Conservation (phyloP, 1,284 basidiomycete genomes). For the Kwoniella shivajii region DNA sequence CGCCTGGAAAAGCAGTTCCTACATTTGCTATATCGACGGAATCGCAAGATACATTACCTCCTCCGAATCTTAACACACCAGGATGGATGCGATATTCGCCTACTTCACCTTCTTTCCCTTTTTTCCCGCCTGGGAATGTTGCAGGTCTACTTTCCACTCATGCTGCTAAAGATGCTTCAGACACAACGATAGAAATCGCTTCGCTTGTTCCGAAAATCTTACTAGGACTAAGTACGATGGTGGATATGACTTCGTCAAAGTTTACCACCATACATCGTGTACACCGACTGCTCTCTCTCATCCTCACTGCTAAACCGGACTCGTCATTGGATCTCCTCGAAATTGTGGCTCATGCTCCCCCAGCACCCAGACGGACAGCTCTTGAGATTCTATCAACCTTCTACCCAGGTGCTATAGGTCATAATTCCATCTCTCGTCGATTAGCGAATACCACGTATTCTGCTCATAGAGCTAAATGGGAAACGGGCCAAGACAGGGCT, state of each 20-base stretch:
- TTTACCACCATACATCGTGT: slow-evolving; percentile 59
- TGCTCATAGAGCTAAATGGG: slow-evolving; percentile 36
- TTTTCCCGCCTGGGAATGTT: slow-evolving; percentile 20
- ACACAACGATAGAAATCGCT: slow-evolving; percentile 21
- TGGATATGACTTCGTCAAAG: slow-evolving; percentile 28
- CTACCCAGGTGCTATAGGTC: slow-evolving; percentile 70
- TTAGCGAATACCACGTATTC: slow-evolving; percentile 34
- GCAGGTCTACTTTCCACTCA: slow-evolving; percentile 33
- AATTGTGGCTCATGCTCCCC: slow-evolving; percentile 66
- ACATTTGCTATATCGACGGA: slow-evolving; percentile 25
- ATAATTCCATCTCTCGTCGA: slow-evolving; percentile 55
- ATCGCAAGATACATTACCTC: slow-evolving; percentile 6
- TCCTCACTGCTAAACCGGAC: slow-evolving; percentile 67
- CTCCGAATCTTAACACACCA: background rate
- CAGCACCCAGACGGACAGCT: slow-evolving; percentile 61
- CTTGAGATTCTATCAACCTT: slow-evolving; percentile 63
- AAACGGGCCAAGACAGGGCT: slow-evolving; percentile 38
- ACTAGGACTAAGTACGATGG: slow-evolving; percentile 32
- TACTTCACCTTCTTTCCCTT: slow-evolving; percentile 18
- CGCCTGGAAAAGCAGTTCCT: slow-evolving; percentile 15
- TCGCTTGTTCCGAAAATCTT: slow-evolving; percentile 37
- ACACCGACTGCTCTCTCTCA: slow-evolving; percentile 62
- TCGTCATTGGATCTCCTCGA: slow-evolving; percentile 69
- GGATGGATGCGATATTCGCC: slow-evolving; percentile 43
- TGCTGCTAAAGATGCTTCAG: slow-evolving; percentile 11